Evolutionary conservation across 495 filamentous ascomycete species (phyloP).

Genomic region (Xylaria intraflava): DNA sequence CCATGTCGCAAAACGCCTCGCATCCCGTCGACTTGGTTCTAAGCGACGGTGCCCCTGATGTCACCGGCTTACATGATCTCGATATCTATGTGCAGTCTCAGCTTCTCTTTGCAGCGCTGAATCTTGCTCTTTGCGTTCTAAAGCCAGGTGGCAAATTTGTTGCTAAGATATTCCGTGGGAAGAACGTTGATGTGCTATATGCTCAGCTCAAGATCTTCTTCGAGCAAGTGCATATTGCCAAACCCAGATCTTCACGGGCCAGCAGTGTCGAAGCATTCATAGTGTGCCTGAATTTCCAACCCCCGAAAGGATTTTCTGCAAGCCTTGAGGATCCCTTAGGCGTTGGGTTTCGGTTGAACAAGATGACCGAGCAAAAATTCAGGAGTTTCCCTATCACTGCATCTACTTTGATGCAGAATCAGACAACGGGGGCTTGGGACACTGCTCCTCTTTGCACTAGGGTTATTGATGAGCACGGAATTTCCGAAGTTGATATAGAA

Average conservation of each 20-base stretch:
- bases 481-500: conserved; percentile 52
- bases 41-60: conserved; percentile 92
- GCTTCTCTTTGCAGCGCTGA: conserved; percentile 86
- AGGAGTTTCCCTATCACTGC: conserved; percentile 34
- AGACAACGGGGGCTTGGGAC: conserved; percentile 38
- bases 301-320: conserved; percentile 54
- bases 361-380: conserved; percentile 33
- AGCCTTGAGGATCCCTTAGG: conserved; percentile 63
- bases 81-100: conserved; percentile 98
- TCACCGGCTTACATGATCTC: conserved; percentile 91
- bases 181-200: conserved; percentile 87
- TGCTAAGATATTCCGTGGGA: conserved; percentile 92
- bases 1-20: conserved; percentile 40
- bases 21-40: conserved; percentile 87
- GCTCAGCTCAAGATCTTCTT: conserved; percentile 90
- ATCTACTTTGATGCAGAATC: conserved; percentile 31
- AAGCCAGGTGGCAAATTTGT: conserved; percentile 93
- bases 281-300: conserved; percentile 81
- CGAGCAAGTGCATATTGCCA: conserved; percentile 78
- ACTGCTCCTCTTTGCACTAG: conserved; percentile 5
- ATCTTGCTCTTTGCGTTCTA: conserved; percentile 84
- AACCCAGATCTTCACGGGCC: conserved; percentile 83
- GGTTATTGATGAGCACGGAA: conserved; percentile 47
- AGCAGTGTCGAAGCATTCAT: conserved; percentile 96
- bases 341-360: conserved; percentile 45